Evolutionary conservation across 1,139 yeast species (phyloP).

Genomic region (Taphrina flavorubra): DNA sequence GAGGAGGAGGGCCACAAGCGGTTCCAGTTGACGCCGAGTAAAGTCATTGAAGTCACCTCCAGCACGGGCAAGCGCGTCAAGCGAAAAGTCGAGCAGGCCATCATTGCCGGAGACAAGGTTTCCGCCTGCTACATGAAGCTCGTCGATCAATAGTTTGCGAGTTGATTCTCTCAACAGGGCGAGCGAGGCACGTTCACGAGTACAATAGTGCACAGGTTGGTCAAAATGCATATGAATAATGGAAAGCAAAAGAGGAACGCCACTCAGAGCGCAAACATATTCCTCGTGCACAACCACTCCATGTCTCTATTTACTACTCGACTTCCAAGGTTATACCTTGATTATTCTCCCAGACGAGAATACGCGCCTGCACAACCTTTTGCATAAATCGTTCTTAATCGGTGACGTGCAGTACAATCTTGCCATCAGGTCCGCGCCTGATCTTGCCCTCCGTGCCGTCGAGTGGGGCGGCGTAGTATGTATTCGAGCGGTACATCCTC

Average conservation of each 20-base stretch:
- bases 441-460: constrained; percentile 32
- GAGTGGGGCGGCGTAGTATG: constrained; percentile 31
- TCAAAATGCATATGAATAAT: constrained; percentile 4
- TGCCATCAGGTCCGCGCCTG: constrained; percentile 31
- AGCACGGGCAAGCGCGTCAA: constrained; percentile 34
- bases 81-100: constrained; percentile 38
- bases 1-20: constrained; percentile 41
- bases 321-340: too few relatives aligned
- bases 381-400: constrained; percentile 2
- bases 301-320: too few relatives aligned
- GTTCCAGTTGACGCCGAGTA: constrained; percentile 39
- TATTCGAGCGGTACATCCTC: constrained; percentile 46
- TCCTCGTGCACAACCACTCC: not conserved
- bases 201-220: too few relatives aligned
- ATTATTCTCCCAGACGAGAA: too few relatives aligned
- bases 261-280: not conserved
- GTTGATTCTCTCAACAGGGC: too few relatives aligned
- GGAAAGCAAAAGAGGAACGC: not conserved
- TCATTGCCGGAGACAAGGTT: constrained; percentile 36
- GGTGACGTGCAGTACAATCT: constrained; percentile 32
- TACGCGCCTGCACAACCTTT: too few relatives aligned
- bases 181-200: too few relatives aligned
- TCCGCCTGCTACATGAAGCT: constrained; percentile 33
- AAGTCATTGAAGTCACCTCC: constrained; percentile 23
- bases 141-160: constrained; percentile 12